Percentiles rank a stretch among this genome's conserved stretches.
Evolutionary conservation across 139 green algal species (phyloP).

Genomic region (Tetraselmis striata): DNA sequence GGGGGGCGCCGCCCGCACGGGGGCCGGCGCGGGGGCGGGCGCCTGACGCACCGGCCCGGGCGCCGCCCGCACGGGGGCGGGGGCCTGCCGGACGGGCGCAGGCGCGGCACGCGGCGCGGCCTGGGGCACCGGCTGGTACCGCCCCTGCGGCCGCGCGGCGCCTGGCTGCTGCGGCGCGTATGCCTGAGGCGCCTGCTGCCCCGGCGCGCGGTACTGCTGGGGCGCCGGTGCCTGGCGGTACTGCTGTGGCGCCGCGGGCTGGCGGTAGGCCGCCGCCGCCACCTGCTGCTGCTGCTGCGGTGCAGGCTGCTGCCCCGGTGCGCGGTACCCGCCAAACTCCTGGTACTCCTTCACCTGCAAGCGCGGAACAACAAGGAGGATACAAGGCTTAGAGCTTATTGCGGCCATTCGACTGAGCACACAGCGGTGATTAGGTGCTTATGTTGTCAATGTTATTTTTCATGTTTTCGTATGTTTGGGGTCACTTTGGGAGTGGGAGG

Average conservation of each 20-base stretch:
- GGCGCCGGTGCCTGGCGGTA: neutral
- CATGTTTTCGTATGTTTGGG: too few species aligned
- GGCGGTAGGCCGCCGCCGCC: neutral
- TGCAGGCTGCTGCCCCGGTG: neutral
- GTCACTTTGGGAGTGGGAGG: too few species aligned
- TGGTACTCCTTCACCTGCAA: neutral
- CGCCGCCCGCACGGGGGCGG: neutral
- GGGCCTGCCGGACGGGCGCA: conserved; percentile 11
- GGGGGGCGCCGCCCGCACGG: too few species aligned
- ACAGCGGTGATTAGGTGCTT: too few species aligned
- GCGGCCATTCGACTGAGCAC: neutral
- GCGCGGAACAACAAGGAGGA: neutral
- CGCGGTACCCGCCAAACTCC: neutral
- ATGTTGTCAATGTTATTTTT: too few species aligned
- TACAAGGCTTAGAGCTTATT: neutral
- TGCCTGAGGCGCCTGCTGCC: neutral
- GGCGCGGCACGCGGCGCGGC: conserved; percentile 1
- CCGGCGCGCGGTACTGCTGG: neutral
- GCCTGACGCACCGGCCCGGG: neutral
- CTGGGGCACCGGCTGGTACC: neutral
- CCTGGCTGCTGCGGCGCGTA: neutral
- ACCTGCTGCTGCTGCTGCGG: neutral
- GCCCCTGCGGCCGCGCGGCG: neutral
- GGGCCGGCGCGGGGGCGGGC: conserved; percentile 5
- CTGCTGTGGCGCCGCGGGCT: neutral